Evolutionary conservation across 805 yeast genomes (phyloP), one percentile per base, ranked within the genome.

Genomic region (Saturnispora zaruensis): DNA sequence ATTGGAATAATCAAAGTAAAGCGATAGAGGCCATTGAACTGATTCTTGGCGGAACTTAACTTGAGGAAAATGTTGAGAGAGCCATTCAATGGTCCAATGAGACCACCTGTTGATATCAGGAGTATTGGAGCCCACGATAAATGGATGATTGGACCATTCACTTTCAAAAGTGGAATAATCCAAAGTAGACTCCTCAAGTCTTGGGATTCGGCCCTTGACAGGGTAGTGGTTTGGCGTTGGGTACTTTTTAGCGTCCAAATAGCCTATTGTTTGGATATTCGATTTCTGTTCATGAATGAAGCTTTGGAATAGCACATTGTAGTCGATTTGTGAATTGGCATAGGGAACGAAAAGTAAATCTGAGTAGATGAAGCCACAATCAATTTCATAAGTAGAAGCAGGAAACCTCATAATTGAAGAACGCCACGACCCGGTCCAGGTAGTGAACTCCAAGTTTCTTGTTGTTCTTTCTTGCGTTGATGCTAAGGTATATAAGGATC

Each of bases 391-490:
- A 6, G 65, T 57, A 7, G 56, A 59, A 4, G 45, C 51, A 6
- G 66, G 58, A 6, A 73, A 53, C 0, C 66, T 61, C 53, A 79
- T 64, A 32, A 77, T 68, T 3, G 91, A 80, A 36, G 75, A 68
- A 56, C 90, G 74, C 96, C 96, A 89, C 2, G 88, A 76, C 0
- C 96, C 96, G 28, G 59, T 62, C 96, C 96, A 88, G 32, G 56
- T 55, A 2, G 53, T 54, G 55, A 41, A 62, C 40, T 11, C 53
- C 45, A 25, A 54, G 45, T 37, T 40, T 2, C 18, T 14, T 14
- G n/a, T 16, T 16, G 3, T 7, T 9, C 58, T 20, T 24, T 44
- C 32, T 16, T 41, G 38, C 2, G 43, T 45, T 23, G 57, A 53
- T 24, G 55, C 50, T 14, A 56, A 51, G 33, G 74, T 66, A 59